Base-by-base conservation (phyloP, 176 grass and related monocot species). In the Carex scoparia region DNA sequence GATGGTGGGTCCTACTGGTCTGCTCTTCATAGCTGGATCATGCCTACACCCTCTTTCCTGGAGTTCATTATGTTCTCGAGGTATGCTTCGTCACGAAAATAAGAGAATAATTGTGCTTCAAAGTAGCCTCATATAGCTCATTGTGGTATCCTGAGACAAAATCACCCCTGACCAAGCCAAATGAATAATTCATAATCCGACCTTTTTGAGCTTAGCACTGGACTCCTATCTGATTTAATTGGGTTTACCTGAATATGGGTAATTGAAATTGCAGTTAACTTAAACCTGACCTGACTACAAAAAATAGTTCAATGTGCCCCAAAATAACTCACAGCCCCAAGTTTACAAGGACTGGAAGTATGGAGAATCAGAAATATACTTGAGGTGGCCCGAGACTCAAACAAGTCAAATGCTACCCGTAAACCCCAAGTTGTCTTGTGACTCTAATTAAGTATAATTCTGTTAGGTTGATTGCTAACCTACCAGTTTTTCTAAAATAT, bases 61-160 rank as follows among this genome's bases (percentile, higher is more conserved):
- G 94, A 99, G 84, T 95, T 99, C 30, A 63, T 99, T 63, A 99
- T 95, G 91, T 99, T 99, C 86, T 88, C 96, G 58, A 95, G 96
- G 96, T 95, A 87, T 66, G 74, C 74, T 83, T 56, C 69, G 63
- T 54, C 6, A 37, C 6, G 53, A 56, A 7, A 74, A 56, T 54
- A 32, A 32, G 27, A 32, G 51, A 18, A 5, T 72, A 18, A 35
- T 57, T 35, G 13, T 58, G 28, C 74, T 79, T 79, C 27, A 18
- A 32, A 79, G 74, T 10, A 32, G 51, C 28, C 11, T 57, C 13
- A 35, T 79, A 79, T 16, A 79, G 51, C 30, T 79, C 0, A 18
- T 33, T 33, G 12, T 16, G 27, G 51, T 33, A 32, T 56, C 35
- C 53, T 53, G 28, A 57, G 28, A 55, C 16, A 66, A 83, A 31